Evolutionary conservation across 768 basidiomycete species (phyloP).

Genomic region (Podaxis sp.): DNA sequence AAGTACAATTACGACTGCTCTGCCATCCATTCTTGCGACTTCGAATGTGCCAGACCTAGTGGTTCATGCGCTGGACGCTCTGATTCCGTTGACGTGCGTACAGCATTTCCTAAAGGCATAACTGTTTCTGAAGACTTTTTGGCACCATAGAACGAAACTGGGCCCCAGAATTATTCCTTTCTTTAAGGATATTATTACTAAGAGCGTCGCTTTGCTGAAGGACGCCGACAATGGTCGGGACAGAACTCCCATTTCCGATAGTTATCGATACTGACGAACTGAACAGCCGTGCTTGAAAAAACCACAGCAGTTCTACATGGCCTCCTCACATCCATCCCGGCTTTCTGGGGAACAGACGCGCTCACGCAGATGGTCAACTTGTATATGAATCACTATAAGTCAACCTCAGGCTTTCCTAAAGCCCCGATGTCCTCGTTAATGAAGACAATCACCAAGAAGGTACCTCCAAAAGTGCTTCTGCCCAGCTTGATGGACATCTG

Average conservation of each 20-base stretch:
- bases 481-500: slow-evolving; percentile 62
- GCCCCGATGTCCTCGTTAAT: slow-evolving; percentile 43
- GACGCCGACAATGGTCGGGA: slow-evolving; percentile 37
- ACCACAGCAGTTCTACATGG: slow-evolving; percentile 54
- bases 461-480: slow-evolving; percentile 65
- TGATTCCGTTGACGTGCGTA: slow-evolving; percentile 63
- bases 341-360: slow-evolving; percentile 73
- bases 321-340: slow-evolving; percentile 74
- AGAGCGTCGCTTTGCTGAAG: slow-evolving; percentile 49
- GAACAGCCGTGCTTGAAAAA: slow-evolving; percentile 30
- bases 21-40: slow-evolving; percentile 57
- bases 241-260: neutral
- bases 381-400: slow-evolving; percentile 45
- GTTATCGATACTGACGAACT: slow-evolving; percentile 6
- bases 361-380: slow-evolving; percentile 54
- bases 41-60: slow-evolving; percentile 39
- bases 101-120: neutral
- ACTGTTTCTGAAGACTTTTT: slow-evolving; percentile 14
- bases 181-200: slow-evolving; percentile 68
- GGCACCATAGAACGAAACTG: slow-evolving; percentile 55
- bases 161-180: slow-evolving; percentile 88
- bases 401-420: slow-evolving; percentile 29
- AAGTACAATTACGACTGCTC: slow-evolving; percentile 47
- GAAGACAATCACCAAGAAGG: slow-evolving; percentile 68
- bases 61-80: slow-evolving; percentile 45